Conservation (phyloP, 768 basidiomycete genomes). For the Serendipita sp. region DNA sequence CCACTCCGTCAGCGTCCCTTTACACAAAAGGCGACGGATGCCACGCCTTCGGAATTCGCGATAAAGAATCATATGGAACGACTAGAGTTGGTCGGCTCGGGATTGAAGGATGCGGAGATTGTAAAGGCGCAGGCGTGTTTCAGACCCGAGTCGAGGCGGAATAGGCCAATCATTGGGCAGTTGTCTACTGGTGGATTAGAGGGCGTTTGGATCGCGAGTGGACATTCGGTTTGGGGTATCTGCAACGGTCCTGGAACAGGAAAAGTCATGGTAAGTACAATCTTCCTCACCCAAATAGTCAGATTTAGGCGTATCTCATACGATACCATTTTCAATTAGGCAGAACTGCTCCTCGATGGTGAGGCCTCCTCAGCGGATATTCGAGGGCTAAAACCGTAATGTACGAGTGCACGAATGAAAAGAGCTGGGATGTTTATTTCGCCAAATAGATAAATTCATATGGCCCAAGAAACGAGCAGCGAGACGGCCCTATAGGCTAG, state of each 20-base stretch:
- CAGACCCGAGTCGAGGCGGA: conserved; percentile 5
- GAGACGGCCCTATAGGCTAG: conserved; percentile 12
- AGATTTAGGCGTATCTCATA: neutral
- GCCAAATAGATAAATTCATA: conserved; percentile 2
- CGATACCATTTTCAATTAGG: no score
- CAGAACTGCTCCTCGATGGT: conserved; percentile 24
- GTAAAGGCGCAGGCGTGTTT: conserved; percentile 7
- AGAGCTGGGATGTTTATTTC: neutral
- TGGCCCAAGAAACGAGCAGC: conserved; percentile 5
- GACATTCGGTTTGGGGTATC: conserved; percentile 30
- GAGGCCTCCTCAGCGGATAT: conserved; percentile 10
- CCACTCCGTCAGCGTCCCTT: conserved; percentile 14
- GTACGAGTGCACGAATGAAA: neutral
- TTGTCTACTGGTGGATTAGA: neutral
- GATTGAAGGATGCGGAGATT: conserved; percentile 5
- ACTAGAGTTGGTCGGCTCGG: neutral
- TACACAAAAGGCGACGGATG: conserved; percentile 13
- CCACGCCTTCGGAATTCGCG: neutral
- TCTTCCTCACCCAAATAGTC: neutral
- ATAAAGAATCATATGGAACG: conserved; percentile 1
- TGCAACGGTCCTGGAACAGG: conserved; percentile 78
- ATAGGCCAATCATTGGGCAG: conserved; percentile 6
- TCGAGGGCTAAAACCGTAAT: neutral
- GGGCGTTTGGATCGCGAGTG: neutral
- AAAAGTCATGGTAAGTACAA: conserved; percentile 31